phyloP scores from a whole-genome alignment of 208 protist species.

The Crithidia mellificae region DNA sequence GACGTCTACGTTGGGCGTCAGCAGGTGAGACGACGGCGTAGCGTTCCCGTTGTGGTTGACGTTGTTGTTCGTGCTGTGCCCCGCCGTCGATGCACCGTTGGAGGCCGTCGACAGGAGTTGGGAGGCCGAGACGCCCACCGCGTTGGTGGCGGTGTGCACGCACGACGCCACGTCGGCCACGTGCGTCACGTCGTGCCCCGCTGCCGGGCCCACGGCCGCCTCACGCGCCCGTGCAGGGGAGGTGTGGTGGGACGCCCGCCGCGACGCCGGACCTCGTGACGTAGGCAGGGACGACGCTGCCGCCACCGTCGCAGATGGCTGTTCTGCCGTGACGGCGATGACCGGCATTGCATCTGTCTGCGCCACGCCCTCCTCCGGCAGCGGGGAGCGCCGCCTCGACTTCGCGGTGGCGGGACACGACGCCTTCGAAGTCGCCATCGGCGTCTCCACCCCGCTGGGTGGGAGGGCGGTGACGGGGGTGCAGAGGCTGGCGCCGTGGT shows the following conservation, averaged over 20 bases:
- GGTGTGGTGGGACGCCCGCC: neutral
- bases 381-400: neutral
- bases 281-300: neutral
- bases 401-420: neutral
- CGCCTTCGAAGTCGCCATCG: neutral
- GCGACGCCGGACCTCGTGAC: neutral
- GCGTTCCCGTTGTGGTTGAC: neutral
- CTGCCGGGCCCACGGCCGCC: neutral
- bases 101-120: too few species aligned
- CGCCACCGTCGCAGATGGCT: too few species aligned
- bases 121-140: neutral
- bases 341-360: neutral
- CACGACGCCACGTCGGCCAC: conserved; percentile 3
- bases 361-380: neutral
- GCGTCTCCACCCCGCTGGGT: neutral
- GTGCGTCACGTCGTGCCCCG: neutral
- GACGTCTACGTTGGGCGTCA: conserved; percentile 19
- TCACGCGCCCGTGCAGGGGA: neutral
- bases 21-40: neutral
- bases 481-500: neutral
- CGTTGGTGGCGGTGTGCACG: conserved; percentile 13
- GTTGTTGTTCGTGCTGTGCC: too few species aligned
- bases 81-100: too few species aligned
- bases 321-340: neutral
- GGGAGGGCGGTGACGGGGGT: conserved; percentile 5